Base-by-base conservation (phyloP, 495 filamentous ascomycete genomes). In the Xylaria cubensis region DNA sequence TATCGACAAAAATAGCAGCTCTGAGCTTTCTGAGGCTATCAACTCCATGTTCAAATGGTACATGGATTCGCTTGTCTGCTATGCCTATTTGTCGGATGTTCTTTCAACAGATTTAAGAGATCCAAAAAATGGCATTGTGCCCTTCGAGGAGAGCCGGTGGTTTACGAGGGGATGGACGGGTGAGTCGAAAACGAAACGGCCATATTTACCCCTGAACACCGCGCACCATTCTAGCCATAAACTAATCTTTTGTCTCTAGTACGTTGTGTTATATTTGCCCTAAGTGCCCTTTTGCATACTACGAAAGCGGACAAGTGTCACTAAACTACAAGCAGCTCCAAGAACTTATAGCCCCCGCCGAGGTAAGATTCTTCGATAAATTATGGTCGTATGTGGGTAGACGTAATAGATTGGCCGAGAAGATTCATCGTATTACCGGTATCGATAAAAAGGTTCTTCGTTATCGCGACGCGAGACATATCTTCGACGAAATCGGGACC, bases 321-420 rank as follows among this genome's bases (percentile, higher is more conserved):
- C 55, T 59, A 10, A 59, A 32, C 56, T 59, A 34, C 17, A 59
- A 19, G 29, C 32, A 59, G 56, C 56, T 59, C 56, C 56, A 59
- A 6, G 56, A 59, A 59, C 56, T 59, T 29, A 59, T 59, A 59
- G 56, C 56, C 1, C 56, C 56, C 56, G 0, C 26, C 2, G n/a
- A 10, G 3, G 12, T 59, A 17, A 17, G 21, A 7, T 39, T 59
- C 29, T 59, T 36, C 7, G 29, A 59, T 7, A 59, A 32, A 59
- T 32, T 2, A 39, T 59, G 29, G 56, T n/a, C 17, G 56, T 3
- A n/a, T 32, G 17, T 59, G 3, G 56, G 56, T 17, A 4, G 9
- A 24, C 51, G 51, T 29, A 1, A 9, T 29, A 4, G 0, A 29
- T 29, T 10, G 0, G 26, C 9, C 0, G 51, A 56, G 4, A 29